Conservation (phyloP, 106 monocot genomes). For the Dioscorea zingiberensis region DNA sequence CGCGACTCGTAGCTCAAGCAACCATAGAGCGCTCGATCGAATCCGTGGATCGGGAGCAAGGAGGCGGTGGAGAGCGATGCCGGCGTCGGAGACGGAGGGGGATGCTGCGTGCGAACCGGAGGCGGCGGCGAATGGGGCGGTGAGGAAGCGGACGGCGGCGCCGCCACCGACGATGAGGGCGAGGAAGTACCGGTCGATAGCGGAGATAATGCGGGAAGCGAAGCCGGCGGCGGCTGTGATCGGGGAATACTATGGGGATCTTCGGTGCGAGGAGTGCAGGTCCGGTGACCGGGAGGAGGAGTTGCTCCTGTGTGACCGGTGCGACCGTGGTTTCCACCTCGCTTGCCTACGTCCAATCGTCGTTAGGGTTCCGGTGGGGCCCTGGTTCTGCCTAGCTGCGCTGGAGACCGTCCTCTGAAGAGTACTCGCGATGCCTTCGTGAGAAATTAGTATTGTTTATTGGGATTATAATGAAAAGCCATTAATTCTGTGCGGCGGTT, state of each 20-base stretch:
- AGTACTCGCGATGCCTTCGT: slow-evolving; percentile 1
- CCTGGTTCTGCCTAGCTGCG: slow-evolving; percentile 75
- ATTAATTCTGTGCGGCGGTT: slow-evolving; percentile 8
- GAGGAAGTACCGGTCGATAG: slow-evolving; percentile 46
- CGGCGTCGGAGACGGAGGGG: neutral
- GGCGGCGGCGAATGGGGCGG: slow-evolving; percentile 19
- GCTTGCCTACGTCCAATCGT: slow-evolving; percentile 77
- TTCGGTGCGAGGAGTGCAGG: slow-evolving; percentile 68
- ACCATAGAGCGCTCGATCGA: no score
- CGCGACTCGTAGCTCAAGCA: no score
- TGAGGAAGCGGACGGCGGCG: slow-evolving; percentile 55
- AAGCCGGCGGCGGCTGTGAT: slow-evolving; percentile 25
- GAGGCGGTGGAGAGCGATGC: neutral
- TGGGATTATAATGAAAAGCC: slow-evolving; percentile 9
- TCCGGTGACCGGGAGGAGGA: slow-evolving; percentile 59
- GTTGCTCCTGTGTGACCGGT: slow-evolving; percentile 72
- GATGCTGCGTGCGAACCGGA: no score
- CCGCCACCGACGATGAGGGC: slow-evolving; percentile 24
- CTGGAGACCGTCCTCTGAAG: slow-evolving; percentile 9
- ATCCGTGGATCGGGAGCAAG: no score
- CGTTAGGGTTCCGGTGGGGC: slow-evolving; percentile 60
- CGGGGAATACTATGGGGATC: slow-evolving; percentile 37
- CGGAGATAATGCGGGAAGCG: slow-evolving; percentile 55
- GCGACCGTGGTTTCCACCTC: slow-evolving; percentile 71
- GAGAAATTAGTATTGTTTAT: slow-evolving; percentile 1